phyloP scores from a whole-genome alignment of 1,284 basidiomycete genomes.

The Ganoderma sinense region DNA sequence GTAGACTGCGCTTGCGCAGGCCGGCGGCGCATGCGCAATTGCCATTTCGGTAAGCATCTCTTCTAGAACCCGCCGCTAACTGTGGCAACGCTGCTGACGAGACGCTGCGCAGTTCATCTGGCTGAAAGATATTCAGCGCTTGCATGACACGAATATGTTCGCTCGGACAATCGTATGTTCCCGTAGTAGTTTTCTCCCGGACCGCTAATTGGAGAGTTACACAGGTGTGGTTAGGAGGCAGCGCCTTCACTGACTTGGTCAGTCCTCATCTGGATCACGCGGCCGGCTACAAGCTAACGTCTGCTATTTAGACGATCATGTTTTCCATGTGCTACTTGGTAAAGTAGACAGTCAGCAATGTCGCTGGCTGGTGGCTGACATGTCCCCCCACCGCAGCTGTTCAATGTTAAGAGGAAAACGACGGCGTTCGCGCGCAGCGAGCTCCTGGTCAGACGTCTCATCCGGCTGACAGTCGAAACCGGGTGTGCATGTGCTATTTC shows the following conservation, averaged over 20 bases:
- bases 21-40: slow-evolving; percentile 15
- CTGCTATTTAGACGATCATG: slow-evolving; percentile 11
- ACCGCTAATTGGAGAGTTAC: not conserved
- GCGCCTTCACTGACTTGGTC: slow-evolving; percentile 16
- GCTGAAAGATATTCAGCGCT: slow-evolving; percentile 8
- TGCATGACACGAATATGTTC: slow-evolving; percentile 16
- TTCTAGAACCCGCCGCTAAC: not conserved
- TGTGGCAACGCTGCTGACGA: not conserved
- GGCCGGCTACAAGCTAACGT: not conserved
- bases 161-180: slow-evolving; percentile 10
- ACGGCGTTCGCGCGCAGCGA: slow-evolving; percentile 11
- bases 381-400: slow-evolving; percentile 3
- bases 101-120: slow-evolving; percentile 5
- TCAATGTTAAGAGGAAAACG: slow-evolving; percentile 10
- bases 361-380: not conserved
- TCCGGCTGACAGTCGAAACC: slow-evolving; percentile 14
- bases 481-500: slow-evolving; percentile 16
- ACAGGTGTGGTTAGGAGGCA: slow-evolving; percentile 16
- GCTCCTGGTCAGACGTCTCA: slow-evolving; percentile 12
- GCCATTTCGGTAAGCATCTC: slow-evolving; percentile 8
- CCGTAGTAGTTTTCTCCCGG: not conserved
- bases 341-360: not conserved
- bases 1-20: slow-evolving; percentile 15
- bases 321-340: slow-evolving; percentile 15
- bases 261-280: not conserved